A percentile compares a stretch with the other conserved stretches of the same genome.
Conservation (phyloP, 2,329 filamentous ascomycete species). For the Fusarium temperatum region DNA sequence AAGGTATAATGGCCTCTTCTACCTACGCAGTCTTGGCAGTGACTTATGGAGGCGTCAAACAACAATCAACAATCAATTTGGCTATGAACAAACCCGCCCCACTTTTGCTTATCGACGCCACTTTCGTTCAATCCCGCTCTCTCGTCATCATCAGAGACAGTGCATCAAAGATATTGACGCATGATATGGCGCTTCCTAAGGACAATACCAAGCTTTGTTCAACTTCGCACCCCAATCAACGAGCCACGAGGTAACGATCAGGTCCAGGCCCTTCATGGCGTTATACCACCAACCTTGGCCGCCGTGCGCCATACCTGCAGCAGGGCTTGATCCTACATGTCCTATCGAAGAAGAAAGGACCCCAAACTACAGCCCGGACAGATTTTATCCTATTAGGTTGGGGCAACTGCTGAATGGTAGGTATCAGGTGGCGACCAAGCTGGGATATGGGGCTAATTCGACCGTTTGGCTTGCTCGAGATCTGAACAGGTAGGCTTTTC, state of each 20-base stretch:
- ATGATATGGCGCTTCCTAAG: neutral
- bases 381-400: slow-evolving; percentile 27
- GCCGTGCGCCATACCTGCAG: slow-evolving; percentile 4
- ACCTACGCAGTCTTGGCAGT: neutral
- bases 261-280: neutral
- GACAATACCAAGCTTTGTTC: no score
- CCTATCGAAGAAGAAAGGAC: slow-evolving; percentile 32
- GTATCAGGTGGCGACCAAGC: slow-evolving; percentile 36
- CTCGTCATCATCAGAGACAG: neutral
- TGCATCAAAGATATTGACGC: neutral
- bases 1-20: no score
- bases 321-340: slow-evolving; percentile 14
- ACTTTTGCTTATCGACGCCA: neutral
- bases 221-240: accelerated
- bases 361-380: slow-evolving; percentile 9
- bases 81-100: neutral
- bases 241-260: neutral
- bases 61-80: neutral
- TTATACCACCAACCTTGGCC: slow-evolving; percentile 12
- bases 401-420: slow-evolving; percentile 24
- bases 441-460: slow-evolving; percentile 33
- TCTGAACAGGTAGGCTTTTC: neutral
- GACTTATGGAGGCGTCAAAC: neutral
- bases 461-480: slow-evolving; percentile 41
- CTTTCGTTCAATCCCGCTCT: neutral